Percentiles rank a stretch among this genome's conserved stretches.
Evolutionary conservation across 495 filamentous ascomycete species (phyloP).

Genomic region (Aspergillus hancockii): DNA sequence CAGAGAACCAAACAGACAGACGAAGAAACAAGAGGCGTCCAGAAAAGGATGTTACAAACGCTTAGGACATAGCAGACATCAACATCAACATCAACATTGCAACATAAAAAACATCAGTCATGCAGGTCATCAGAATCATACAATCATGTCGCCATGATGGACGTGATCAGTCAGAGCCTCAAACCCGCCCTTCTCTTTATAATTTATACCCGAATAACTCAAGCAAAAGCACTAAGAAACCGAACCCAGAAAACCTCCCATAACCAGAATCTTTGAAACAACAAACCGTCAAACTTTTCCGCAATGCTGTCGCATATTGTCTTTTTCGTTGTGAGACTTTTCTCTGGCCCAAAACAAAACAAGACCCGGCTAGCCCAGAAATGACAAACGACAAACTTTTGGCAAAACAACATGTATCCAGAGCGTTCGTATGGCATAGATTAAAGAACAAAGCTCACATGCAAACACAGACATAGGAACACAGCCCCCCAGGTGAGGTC

Average conservation of each 20-base stretch:
- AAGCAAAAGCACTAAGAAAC: constrained; percentile 15
- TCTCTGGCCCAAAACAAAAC: neutral
- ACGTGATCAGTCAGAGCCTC: constrained; percentile 24
- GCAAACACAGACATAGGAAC: neutral
- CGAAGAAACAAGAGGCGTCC: constrained; percentile 23
- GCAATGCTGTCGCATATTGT: neutral
- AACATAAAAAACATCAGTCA: constrained; percentile 38
- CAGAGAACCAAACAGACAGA: constrained; percentile 20
- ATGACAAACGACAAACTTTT: constrained; percentile 7
- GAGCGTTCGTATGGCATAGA: neutral
- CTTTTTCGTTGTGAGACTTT: constrained; percentile 3
- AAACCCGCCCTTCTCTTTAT: constrained; percentile 27
- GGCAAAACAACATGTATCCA: neutral
- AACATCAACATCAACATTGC: constrained; percentile 13
- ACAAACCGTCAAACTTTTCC: constrained; percentile 22
- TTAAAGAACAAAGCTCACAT: neutral
- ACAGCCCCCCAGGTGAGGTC: neutral
- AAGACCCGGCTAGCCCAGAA: neutral
- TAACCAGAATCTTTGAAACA: constrained; percentile 16
- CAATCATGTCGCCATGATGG: constrained; percentile 48
- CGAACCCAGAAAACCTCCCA: constrained; percentile 21
- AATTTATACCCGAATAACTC: constrained; percentile 14
- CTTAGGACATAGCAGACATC: constrained; percentile 5
- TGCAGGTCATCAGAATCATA: constrained; percentile 53
- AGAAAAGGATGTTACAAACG: constrained; percentile 25